These are phyloP conservation scores for Tanozyma kutaoensis DNA, from an alignment of 805 yeast species.

Conservation along the genomic window DNA sequence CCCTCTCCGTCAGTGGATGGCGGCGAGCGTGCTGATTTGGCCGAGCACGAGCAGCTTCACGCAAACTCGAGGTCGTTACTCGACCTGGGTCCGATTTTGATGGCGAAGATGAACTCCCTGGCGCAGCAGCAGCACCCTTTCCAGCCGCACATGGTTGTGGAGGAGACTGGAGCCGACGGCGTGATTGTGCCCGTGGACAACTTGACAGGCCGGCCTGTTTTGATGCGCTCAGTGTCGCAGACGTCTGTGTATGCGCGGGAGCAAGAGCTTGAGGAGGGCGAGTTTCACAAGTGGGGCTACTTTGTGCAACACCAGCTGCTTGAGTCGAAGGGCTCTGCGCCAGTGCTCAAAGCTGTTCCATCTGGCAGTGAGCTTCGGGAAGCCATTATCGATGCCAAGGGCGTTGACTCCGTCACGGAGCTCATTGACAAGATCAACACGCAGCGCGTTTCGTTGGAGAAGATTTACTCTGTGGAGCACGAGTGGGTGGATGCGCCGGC, in stretches of 20 bases:
- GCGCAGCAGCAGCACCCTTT: constrained; percentile 11
- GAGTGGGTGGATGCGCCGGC: too few species aligned
- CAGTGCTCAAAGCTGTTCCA: constrained; percentile 29
- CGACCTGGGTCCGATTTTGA: constrained; percentile 38
- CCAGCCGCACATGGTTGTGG: constrained; percentile 61
- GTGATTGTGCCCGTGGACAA: constrained; percentile 45
- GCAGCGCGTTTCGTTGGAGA: too few species aligned
- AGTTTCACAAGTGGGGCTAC: constrained; percentile 75
- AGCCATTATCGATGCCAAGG: constrained; percentile 62
- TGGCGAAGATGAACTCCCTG: constrained; percentile 4
- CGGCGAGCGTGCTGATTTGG: not conserved
- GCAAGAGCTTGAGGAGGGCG: constrained; percentile 89
- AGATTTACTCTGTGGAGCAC: too few species aligned
- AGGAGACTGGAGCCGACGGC: constrained; percentile 46
- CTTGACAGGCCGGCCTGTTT: constrained; percentile 58
- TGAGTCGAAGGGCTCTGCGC: constrained; percentile 6
- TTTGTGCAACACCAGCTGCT: constrained; percentile 51
- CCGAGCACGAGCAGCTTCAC: constrained; percentile 23
- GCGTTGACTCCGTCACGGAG: constrained; percentile 56
- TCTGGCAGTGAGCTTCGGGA: constrained; percentile 42
- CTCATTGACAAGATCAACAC: constrained; percentile 52
- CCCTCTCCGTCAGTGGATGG: constrained; percentile 4
- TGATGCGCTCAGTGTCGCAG: constrained; percentile 50
- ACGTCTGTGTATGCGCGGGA: constrained; percentile 57
- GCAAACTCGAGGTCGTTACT: constrained; percentile 36